These are phyloP conservation scores for Aspergillus aculeatinus DNA, from an alignment of 2,329 filamentous ascomycete genomes.

Conservation along the genomic window DNA sequence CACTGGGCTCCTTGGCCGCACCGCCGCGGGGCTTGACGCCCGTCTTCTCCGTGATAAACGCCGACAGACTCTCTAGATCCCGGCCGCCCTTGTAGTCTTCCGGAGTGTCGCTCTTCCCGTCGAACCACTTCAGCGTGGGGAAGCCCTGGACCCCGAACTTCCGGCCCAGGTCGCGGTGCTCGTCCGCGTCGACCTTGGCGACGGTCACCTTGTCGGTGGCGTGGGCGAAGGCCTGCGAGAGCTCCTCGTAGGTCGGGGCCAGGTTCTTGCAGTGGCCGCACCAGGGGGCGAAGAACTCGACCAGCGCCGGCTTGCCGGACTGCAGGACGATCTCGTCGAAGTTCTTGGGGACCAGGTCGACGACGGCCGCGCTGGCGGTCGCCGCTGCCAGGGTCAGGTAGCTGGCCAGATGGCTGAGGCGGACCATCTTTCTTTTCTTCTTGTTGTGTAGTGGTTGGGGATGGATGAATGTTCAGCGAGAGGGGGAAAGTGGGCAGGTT, in stretches of 20 bases:
- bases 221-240: conserved; percentile 71
- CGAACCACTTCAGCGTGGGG: conserved; percentile 96
- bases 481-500: conserved; percentile 1
- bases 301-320: conserved; percentile 90
- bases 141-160: conserved; percentile 89
- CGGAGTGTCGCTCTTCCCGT: conserved; percentile 85
- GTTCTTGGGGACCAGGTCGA: conserved; percentile 85
- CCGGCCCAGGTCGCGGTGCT: conserved; percentile 79
- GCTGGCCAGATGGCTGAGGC: conserved; percentile 47
- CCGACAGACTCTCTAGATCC: conserved; percentile 78
- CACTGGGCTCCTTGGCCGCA: conserved; percentile 61
- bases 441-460: conserved; percentile 5
- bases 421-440: conserved; percentile 39
- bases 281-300: conserved; percentile 98
- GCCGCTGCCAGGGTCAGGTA: conserved; percentile 59
- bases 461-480: background rate
- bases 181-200: conserved; percentile 94
- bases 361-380: conserved; percentile 78
- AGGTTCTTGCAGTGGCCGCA: conserved; percentile 99
- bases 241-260: conserved; percentile 90
- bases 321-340: conserved; percentile 88
- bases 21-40: conserved; percentile 70
- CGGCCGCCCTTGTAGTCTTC: conserved; percentile 82
- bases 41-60: conserved; percentile 84
- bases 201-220: conserved; percentile 77